Evolutionary conservation across 495 filamentous ascomycete genomes (phyloP).

Genomic region (Hyaloscypha bicolor): DNA sequence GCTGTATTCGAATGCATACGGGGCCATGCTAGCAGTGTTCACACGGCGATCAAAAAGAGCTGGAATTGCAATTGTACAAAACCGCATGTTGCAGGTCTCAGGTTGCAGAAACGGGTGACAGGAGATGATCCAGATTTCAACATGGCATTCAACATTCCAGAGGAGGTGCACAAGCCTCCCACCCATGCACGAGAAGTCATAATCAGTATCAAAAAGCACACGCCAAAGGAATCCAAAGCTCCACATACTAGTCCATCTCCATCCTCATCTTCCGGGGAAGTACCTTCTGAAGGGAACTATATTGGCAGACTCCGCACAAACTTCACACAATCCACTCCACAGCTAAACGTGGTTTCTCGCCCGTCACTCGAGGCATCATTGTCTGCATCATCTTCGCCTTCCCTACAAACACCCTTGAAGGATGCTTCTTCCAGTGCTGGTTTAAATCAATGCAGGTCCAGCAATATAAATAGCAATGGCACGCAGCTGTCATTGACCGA

Average conservation of each 20-base stretch:
- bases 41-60: slow-evolving; percentile 21
- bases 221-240: background rate
- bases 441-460: background rate
- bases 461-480: background rate
- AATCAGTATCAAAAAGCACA: slow-evolving; percentile 9
- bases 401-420: background rate
- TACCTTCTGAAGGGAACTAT: background rate
- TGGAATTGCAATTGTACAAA: slow-evolving; percentile 28
- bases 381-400: slow-evolving; percentile 10
- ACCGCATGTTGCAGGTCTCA: slow-evolving; percentile 16
- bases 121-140: slow-evolving; percentile 11
- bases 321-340: slow-evolving; percentile 2
- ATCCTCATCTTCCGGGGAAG: background rate
- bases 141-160: slow-evolving; percentile 18
- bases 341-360: slow-evolving; percentile 1
- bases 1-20: slow-evolving; percentile 27
- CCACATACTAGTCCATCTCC: background rate
- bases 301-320: slow-evolving; percentile 4
- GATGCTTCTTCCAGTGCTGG: background rate
- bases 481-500: background rate
- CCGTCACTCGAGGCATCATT: slow-evolving; percentile 8
- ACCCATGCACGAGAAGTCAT: background rate
- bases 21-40: slow-evolving; percentile 21
- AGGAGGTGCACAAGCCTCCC: background rate
- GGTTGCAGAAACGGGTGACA: slow-evolving; percentile 10